Evolutionary conservation across 192 early-diverging fungal genomes (phyloP), one percentile per base, ranked within the genome.

Genomic region (Linnemannia zychae): DNA sequence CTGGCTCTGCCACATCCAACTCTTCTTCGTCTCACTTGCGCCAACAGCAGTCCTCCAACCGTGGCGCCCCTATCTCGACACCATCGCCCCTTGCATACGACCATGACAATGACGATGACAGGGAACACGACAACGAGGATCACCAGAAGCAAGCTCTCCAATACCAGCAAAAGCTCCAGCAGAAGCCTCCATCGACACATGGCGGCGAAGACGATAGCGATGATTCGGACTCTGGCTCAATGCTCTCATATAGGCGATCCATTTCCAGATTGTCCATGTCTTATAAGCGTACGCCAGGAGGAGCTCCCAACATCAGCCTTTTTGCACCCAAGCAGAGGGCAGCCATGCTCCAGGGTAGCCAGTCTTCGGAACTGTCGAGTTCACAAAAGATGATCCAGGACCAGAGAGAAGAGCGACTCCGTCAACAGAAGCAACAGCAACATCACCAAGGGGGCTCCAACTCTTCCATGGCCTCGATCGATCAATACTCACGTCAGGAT

Each of bases 301-400:
- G 53, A 6, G 82, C 36, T 5, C 82, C 82, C 67, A 84, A 84
- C 60, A 84, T 84, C 63, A 75, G 76, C 34, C 57, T 84, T 28
- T 82, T 82, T 76, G 70, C 36, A 63, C 75, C 81, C 20, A 71
- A 71, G 28, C 81, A 82, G 37, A 47, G 81, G 33, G 57, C 81
- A 4, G 75, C 75, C 34, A 71, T 82, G 81, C 40, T 82, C 48
- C 44, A 44, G 20, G 78, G 78, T 15, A 67, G 81, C 4, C 31
- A 72, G 11, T 76, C 75, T 0, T 7, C 22, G 16, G 77, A 68
- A 13, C 24, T 76, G 36, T 78, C 72, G 9, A 73, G 36, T 18
- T 84, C 82, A 7, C 82, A 84, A 71, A 84, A 71, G 38, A 84
- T 84, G 82, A 84, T 84, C 37, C 76, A 84, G 68, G 82, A 78